Base-by-base conservation (phyloP, 2,329 filamentous ascomycete genomes). In the Helminthosporium solani region DNA sequence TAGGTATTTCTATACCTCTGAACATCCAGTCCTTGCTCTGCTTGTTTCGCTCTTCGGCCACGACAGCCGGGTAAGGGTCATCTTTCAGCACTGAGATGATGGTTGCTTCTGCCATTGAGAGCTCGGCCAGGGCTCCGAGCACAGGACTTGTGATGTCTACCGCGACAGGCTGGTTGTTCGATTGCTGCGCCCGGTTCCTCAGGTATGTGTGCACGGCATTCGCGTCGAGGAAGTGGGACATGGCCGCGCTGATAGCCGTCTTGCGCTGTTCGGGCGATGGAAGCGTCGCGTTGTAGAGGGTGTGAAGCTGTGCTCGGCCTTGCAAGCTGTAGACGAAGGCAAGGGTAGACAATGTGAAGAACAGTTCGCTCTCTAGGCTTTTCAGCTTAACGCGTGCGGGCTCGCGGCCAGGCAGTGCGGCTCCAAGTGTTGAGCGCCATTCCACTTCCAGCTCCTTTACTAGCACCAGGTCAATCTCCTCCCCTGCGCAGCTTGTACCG, bases 21-120 rank as follows among this genome's bases (percentile, higher is more conserved):
- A 94, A 95, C 90, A 97, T 97, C 92, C 92, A 99, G 56, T 97
- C 92, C 50, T 82, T 90, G 68, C 91, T 90, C 56, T 86, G 84
- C 42, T 85, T 82, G 64, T 95, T 95, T 38, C 91, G 81, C 46
- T 86, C 83, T 60, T 95, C 88, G 1, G 90, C 84, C 2, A 95
- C 86, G 6, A 85, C 81, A 1, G 87, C 84, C 1, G 92, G 87
- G 63, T 96, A 97, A 0, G 92, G 90, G 62, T 99, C 94, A 64
- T 97, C 92, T 60, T 97, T 97, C 40, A 95, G 70, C 1, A 97
- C 90, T 0, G 90, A 90, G 1, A 96, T 80, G 1, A 97, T 78
- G 0, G 91, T 96, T 0, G 91, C 91, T 71, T 96, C 92, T 2
- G 91, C 90, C 25, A 94, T 77, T 0, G 89, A 84, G 2, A 96